Base-by-base conservation (phyloP, 1,284 basidiomycete genomes). In the Schizophyllum amplum region DNA sequence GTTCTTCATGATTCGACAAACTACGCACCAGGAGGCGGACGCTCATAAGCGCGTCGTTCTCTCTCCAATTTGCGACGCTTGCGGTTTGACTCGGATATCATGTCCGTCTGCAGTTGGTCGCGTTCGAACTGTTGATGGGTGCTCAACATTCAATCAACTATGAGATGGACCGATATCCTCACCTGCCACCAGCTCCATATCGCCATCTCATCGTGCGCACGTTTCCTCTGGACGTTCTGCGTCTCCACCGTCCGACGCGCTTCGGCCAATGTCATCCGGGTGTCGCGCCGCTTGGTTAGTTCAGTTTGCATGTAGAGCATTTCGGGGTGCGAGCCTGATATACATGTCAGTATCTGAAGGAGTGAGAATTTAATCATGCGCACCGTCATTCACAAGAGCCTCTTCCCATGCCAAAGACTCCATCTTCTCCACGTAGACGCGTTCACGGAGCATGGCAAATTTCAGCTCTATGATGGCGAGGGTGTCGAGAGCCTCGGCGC, bases 101-200 rank as follows among this genome's bases (percentile, higher is more conserved):
- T 87, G 17, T 86, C 82, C 0, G 80, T 85, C 62, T 93, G 87
- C n/a, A 94, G 71, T 51, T 87, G 83, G 62, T 88, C 86, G 55
- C 83, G 77, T 42, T 42, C 33, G 20, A 82, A 75, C 59, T 83
- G 67, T 87, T 90, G 24, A 53, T 25, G 47, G 50, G 57, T 50
- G 22, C 22, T 17, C 20, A 4, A 23, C 13, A 20, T 15, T 49
- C 47, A 56, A 50, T 50, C 20, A 22, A 51, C 53, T 24, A 55
- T 56, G 47, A 53, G 48, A 52, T 20, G n/a, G n/a, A n/a, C n/a
- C n/a, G n/a, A n/a, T n/a, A n/a, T n/a, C 67, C 75, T 58, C 65
- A 88, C 87, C 77, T 83, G 83, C 87, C 87, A 90, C 79, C 83
- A 86, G 62, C 81, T 81, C 87, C 89, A 91, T 47, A 84, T 80